Evolutionary conservation across 2,329 filamentous ascomycete species (phyloP).

Genomic region (Fusarium protoensiforme): DNA sequence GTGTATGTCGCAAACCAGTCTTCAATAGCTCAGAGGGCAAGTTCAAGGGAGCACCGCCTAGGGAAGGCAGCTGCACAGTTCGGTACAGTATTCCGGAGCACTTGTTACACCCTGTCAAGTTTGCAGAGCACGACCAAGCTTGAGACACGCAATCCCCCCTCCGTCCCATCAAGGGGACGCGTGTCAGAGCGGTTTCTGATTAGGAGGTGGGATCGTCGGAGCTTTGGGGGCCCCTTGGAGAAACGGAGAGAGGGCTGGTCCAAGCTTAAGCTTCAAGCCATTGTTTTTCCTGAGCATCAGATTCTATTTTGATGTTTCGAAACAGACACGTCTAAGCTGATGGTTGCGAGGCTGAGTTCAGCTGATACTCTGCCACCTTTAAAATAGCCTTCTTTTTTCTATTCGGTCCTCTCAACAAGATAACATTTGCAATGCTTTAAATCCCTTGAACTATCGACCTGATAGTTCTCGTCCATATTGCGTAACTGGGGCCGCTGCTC

Average conservation of each 20-base stretch:
- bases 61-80: background rate
- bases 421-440: background rate
- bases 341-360: background rate
- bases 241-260: background rate
- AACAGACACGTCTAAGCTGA: background rate
- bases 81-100: constrained; percentile 13
- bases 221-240: background rate
- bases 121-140: background rate
- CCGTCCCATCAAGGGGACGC: constrained; percentile 29
- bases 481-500: background rate
- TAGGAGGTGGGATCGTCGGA: constrained; percentile 3
- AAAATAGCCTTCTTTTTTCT: background rate
- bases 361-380: background rate
- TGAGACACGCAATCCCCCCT: constrained; percentile 25
- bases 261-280: constrained; percentile 1
- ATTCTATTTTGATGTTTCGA: background rate
- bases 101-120: background rate
- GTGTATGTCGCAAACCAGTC: constrained; percentile 4
- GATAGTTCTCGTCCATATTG: background rate
- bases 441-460: background rate
- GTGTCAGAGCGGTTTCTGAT: constrained; percentile 40
- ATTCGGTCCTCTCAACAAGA: background rate
- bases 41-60: constrained; percentile 6
- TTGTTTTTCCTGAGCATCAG: background rate
- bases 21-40: constrained; percentile 7